Conservation (phyloP, 2,329 filamentous ascomycete genomes). For the Alternaria sp. region DNA sequence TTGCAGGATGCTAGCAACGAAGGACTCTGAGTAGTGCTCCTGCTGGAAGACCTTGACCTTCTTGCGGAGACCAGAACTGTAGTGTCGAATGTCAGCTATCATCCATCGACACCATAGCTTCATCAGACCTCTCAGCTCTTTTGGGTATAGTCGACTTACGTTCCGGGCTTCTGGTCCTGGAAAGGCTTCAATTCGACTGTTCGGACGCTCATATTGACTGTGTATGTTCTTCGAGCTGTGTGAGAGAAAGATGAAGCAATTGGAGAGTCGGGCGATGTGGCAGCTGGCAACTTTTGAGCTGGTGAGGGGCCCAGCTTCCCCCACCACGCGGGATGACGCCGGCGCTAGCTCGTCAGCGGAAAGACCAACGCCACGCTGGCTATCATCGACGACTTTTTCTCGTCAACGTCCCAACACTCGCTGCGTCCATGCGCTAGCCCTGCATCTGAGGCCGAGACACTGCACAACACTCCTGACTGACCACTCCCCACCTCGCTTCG, state of each 20-base stretch:
- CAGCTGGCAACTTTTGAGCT: slow-evolving; percentile 38
- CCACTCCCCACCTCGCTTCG: background rate
- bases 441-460: slow-evolving; percentile 3
- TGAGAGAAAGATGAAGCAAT: slow-evolving; percentile 27
- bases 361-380: slow-evolving; percentile 15
- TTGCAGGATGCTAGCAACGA: slow-evolving; percentile 90
- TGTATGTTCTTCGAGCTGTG: slow-evolving; percentile 28
- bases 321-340: slow-evolving; percentile 39
- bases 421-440: slow-evolving; percentile 3
- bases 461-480: background rate
- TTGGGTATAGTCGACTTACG: slow-evolving; percentile 69
- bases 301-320: slow-evolving; percentile 34
- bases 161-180: slow-evolving; percentile 97
- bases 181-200: slow-evolving; percentile 85
- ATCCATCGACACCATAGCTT: slow-evolving; percentile 11
- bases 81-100: slow-evolving; percentile 33
- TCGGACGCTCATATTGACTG: slow-evolving; percentile 67
- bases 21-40: slow-evolving; percentile 93
- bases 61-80: slow-evolving; percentile 94
- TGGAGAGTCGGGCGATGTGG: slow-evolving; percentile 17
- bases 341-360: slow-evolving; percentile 25
- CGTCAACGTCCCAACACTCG: slow-evolving; percentile 16
- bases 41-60: slow-evolving; percentile 98
- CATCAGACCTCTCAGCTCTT: slow-evolving; percentile 3
- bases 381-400: slow-evolving; percentile 14